A percentile compares a stretch with the other conserved stretches of the same genome.
These are phyloP conservation scores for Kuraishia borneana DNA, from an alignment of 805 yeast species.

Conservation along the genomic window DNA sequence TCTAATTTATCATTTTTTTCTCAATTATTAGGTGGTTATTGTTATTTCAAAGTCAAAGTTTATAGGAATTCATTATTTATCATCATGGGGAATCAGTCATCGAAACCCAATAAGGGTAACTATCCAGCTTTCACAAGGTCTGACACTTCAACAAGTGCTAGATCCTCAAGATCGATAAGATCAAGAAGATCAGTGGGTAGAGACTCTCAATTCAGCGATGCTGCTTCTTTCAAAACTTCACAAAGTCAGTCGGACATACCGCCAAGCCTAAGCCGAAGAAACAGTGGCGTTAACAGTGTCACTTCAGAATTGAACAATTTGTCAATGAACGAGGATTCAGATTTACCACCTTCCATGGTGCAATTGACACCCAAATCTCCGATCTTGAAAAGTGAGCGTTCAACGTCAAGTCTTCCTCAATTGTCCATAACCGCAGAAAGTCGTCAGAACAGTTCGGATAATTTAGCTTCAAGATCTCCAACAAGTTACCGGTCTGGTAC, in stretches of 20 bases:
- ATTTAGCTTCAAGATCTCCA: too few species aligned
- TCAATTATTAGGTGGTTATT: too few species aligned
- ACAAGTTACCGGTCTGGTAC: too few species aligned
- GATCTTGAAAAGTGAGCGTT: conserved; percentile 39
- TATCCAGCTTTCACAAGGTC: conserved; percentile 30
- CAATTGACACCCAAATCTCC: conserved; percentile 66
- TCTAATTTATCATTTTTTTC: too few species aligned
- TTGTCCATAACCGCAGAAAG: too few species aligned
- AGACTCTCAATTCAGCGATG: conserved; percentile 10
- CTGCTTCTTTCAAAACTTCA: conserved; percentile 20
- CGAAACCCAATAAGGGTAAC: conserved; percentile 17
- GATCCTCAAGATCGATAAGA: conserved; percentile 13
- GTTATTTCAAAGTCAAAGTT: too few species aligned
- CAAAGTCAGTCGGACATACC: background rate
- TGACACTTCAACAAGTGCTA: conserved; percentile 41
- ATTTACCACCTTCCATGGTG: conserved; percentile 57
- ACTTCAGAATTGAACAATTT: conserved; percentile 2
- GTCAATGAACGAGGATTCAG: conserved; percentile 8
- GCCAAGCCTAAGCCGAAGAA: background rate
- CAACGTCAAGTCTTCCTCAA: conserved; percentile 16
- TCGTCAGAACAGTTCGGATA: too few species aligned
- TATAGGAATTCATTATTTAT: too few species aligned
- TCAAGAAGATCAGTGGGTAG: background rate
- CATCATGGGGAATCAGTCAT: conserved; percentile 2
- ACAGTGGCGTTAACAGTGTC: background rate